Conservation (phyloP, 163 green algal genomes). For the Scenedesmus sp. region DNA sequence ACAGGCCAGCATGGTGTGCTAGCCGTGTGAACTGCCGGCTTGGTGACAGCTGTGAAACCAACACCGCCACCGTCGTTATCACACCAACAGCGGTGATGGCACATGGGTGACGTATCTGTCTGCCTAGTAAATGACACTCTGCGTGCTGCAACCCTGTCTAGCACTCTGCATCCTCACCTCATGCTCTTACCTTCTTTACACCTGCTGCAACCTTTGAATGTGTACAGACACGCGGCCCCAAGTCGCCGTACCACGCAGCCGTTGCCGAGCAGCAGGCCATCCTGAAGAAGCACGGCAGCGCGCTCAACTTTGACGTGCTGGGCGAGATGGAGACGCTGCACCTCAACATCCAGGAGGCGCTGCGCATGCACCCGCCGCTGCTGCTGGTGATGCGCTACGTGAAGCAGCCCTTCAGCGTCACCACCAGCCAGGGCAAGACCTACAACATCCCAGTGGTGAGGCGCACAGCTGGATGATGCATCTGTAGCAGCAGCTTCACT, state of each 20-base stretch:
- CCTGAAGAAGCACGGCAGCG: conserved; percentile 80
- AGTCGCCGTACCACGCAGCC: conserved; percentile 44
- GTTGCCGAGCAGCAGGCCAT: conserved; percentile 91
- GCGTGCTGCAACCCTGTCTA: background rate
- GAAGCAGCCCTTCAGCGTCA: conserved; percentile 91
- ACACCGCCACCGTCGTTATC: too few relatives aligned
- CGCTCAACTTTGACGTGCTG: conserved; percentile 91
- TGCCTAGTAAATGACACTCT: background rate
- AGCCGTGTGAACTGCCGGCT: too few relatives aligned
- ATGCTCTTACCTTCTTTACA: background rate
- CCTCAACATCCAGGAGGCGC: conserved; percentile 87
- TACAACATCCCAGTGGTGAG: conserved; percentile 93
- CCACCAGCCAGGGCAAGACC: conserved; percentile 77
- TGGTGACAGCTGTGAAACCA: too few relatives aligned
- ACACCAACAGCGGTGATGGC: too few relatives aligned
- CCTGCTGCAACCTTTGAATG: background rate
- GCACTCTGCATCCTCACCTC: background rate
- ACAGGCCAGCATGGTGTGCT: too few relatives aligned
- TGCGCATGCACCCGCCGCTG: conserved; percentile 97
- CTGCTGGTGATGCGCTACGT: conserved; percentile 94
- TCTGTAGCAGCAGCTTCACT: too few relatives aligned
- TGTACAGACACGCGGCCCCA: conserved; percentile 3
- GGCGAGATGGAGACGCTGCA: conserved; percentile 92
- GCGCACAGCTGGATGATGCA: background rate
- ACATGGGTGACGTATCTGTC: background rate